Evolutionary conservation across 176 grass and related monocot species (phyloP), one percentile per base, ranked within the genome.

Genomic region (Avena insularis): DNA sequence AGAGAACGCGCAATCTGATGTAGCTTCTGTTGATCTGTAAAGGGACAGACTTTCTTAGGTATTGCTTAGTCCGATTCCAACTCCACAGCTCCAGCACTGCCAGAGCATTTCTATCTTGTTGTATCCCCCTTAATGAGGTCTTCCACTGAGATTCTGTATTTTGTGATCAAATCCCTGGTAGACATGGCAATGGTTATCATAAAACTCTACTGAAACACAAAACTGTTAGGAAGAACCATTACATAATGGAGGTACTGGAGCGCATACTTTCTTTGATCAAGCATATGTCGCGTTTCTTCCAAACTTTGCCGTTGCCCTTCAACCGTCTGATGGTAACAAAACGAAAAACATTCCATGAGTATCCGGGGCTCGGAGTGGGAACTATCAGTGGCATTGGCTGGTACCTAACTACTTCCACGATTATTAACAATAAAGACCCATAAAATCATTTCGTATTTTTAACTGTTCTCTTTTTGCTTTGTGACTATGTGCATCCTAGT

Each of bases 221-320:
- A 57, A 4, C 8, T 11, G 3, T 67, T 29, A 4, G 20, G 5
- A 58, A 14, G 12, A 31, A 31, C 29, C 29, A 31, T 31, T 31
- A 31, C 29, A 64, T 4, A 14, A 21, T 59, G 17, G 7, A 48
- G 55, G 16, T 19, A 68, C 11, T 38, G n/a, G 25, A 78, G 7
- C 20, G 14, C 87, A 78, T 86, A 90, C 88, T 86, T 90, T 57
- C 84, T 86, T 82, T 90, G 84, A 71, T 90, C 88, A 78, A 90
- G 88, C 20, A 90, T 54, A 53, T 90, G 71, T 0, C 54, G 60
- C 0, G 79, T 90, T 86, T 90, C 88, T 54, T 90, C 88, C 72
- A 86, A 82, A 86, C 84, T 82, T 40, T 86, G 84, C 72, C 79
- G 62, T 86, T 90, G 89, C 79, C 88, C 83, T 55, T 90, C 89